Base-by-base conservation (phyloP, 2,329 filamentous ascomycete genomes). In the Fusarium incarnatum region DNA sequence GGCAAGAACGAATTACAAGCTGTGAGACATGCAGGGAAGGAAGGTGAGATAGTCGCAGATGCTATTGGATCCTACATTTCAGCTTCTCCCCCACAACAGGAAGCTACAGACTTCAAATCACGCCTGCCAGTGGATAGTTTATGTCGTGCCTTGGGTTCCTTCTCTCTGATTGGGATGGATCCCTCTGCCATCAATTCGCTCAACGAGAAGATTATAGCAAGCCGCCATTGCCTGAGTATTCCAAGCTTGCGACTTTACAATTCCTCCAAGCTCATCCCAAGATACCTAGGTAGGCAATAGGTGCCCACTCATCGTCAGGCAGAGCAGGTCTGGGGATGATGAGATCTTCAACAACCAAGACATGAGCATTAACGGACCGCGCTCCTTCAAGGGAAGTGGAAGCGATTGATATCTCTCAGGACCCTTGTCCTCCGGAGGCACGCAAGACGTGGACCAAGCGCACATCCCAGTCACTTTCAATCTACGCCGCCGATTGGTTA, bases 361-460 rank as follows among this genome's bases (percentile, higher is more conserved):
- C 15, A 58, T 64, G 59, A 57, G 54, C 25, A 42, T 22, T 32
- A 53, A 55, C 37, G 44, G 37, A 58, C 28, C 42, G 23, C 23
- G 37, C 46, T 62, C 53, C 23, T 61, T 46, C 46, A 47, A 20
- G 30, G 42, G 44, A 53, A 32, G 48, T 67, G 30, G 64, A 47
- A 63, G 54, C 40, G 57, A 60, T 60, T 64, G 55, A 70, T 68
- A 70, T 64, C 58, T 53, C n/a, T 41, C 23, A 27, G 34, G 56
- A 45, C 41, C 71, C 71, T 57, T 44, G 64, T 64, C 57, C 46
- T 57, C 34, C 47, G 59, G 22, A 70, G 57, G 56, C 64, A 63
- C 64, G 40, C 57, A 70, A 71, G 67, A 53, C 56, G 27, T 74
- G 72, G 72, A 70, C 72, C 72, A 65, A 74, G 72, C 72, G 70